These are phyloP conservation scores for Stylonectria norvegica DNA, from an alignment of 2,329 filamentous ascomycete species.

Conservation along the genomic window DNA sequence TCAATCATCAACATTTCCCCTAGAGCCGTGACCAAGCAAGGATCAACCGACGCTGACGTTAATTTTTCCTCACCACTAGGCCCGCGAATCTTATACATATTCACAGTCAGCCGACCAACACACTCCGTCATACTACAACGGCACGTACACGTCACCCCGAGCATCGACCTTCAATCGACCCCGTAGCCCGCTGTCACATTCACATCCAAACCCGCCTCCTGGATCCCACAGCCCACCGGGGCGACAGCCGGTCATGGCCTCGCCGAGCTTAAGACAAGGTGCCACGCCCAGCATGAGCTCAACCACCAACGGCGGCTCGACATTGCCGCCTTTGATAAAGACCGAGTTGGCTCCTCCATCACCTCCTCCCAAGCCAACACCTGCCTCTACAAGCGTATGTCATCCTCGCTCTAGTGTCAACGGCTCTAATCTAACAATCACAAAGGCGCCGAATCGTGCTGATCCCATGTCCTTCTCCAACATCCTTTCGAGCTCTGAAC, in stretches of 20 bases:
- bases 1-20: slow-evolving; percentile 9
- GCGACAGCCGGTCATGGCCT: slow-evolving; percentile 42
- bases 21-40: slow-evolving; percentile 5
- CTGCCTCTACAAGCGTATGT: slow-evolving; percentile 38
- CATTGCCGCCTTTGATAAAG: slow-evolving; percentile 36
- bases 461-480: slow-evolving; percentile 96
- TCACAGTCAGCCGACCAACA: slow-evolving; percentile 41
- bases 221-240: slow-evolving; percentile 44
- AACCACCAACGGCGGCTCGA: slow-evolving; percentile 39
- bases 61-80: slow-evolving; percentile 35
- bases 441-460: slow-evolving; percentile 66
- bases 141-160: slow-evolving; percentile 48
- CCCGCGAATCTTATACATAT: slow-evolving; percentile 51
- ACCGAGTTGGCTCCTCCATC: slow-evolving; percentile 41
- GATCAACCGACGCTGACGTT: slow-evolving; percentile 24
- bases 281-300: slow-evolving; percentile 36
- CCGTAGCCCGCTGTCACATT: slow-evolving; percentile 50
- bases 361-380: slow-evolving; percentile 36
- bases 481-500: slow-evolving; percentile 78
- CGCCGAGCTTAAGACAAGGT: slow-evolving; percentile 47
- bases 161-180: slow-evolving; percentile 40
- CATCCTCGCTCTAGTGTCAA: slow-evolving; percentile 7
- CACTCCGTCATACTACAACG: slow-evolving; percentile 46
- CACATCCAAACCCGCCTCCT: slow-evolving; percentile 43
- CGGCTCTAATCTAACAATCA: slow-evolving; percentile 13